Evolutionary conservation across 2,329 filamentous ascomycete species (phyloP).

Genomic region (Calonectria pteridis): DNA sequence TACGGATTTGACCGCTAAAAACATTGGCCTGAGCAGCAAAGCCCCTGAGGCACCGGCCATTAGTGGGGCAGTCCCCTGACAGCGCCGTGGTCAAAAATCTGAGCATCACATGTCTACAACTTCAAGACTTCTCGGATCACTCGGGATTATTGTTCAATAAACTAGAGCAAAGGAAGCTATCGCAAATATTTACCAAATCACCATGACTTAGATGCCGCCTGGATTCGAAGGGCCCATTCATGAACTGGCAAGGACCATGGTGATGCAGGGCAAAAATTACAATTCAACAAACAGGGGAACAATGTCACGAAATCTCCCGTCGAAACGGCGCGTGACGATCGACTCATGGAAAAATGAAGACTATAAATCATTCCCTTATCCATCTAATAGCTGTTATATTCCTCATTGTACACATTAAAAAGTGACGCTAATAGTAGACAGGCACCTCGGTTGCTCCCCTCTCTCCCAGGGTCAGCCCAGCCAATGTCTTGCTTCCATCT

Average conservation of each 20-base stretch:
- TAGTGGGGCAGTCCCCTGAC: background rate
- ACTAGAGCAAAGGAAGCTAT: background rate
- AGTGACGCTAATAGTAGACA: constrained; percentile 34
- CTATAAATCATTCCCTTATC: constrained; percentile 38
- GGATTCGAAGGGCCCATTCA: background rate
- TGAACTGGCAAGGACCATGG: background rate
- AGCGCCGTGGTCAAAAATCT: background rate
- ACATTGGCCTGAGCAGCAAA: background rate
- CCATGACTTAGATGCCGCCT: fast-evolving
- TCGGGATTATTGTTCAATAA: background rate
- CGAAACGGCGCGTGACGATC: background rate
- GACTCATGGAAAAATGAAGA: background rate
- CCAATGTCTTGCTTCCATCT: constrained; percentile 7
- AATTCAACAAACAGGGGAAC: background rate
- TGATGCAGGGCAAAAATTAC: background rate
- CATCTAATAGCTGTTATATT: constrained; percentile 43
- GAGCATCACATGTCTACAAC: background rate
- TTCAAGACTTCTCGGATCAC: background rate
- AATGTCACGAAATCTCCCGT: background rate
- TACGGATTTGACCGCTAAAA: background rate
- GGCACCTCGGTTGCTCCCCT: background rate
- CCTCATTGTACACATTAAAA: constrained; percentile 47
- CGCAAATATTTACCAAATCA: background rate
- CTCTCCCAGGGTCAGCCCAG: background rate
- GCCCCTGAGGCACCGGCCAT: background rate